These are phyloP conservation scores for Davidsoniella virescens DNA, from an alignment of 2,329 filamentous ascomycete species.

Conservation along the genomic window DNA sequence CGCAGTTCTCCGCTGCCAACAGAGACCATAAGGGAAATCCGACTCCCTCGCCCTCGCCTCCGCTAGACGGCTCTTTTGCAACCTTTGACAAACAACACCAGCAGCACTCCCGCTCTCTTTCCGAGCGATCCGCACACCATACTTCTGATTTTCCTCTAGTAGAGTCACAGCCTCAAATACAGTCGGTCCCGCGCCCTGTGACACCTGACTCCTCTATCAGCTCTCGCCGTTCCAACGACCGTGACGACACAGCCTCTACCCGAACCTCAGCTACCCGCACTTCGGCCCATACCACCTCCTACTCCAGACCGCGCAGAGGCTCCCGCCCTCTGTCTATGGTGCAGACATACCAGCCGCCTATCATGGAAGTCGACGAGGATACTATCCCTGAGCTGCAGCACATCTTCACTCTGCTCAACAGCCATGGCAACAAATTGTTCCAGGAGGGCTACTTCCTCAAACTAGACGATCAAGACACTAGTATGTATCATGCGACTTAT, in stretches of 20 bases:
- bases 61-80: slow-evolving; percentile 19
- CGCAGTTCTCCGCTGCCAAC: slow-evolving; percentile 47
- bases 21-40: slow-evolving; percentile 23
- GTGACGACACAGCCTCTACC: slow-evolving; percentile 10
- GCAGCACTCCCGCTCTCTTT: not conserved
- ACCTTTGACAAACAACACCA: slow-evolving; percentile 14
- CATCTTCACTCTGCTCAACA: slow-evolving; percentile 87
- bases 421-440: slow-evolving; percentile 89
- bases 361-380: slow-evolving; percentile 73
- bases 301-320: slow-evolving; percentile 29
- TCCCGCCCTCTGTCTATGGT: slow-evolving; percentile 74
- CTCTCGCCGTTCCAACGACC: not conserved
- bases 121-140: not conserved
- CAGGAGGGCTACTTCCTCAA: slow-evolving; percentile 97
- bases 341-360: slow-evolving; percentile 66
- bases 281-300: slow-evolving; percentile 12
- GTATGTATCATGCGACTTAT: slow-evolving; percentile 36
- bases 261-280: slow-evolving; percentile 17
- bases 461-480: slow-evolving; percentile 80
- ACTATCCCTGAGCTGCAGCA: slow-evolving; percentile 86
- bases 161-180: slow-evolving; percentile 3
- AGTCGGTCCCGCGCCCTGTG: slow-evolving; percentile 6
- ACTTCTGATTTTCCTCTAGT: slow-evolving; percentile 1
- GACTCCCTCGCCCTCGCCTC: slow-evolving; percentile 29
- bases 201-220: slow-evolving; percentile 7